Percentiles rank a stretch among this genome's conserved stretches.
Evolutionary conservation across 345 rosid species (phyloP).

Genomic region (Abelmoschus esculentus): DNA sequence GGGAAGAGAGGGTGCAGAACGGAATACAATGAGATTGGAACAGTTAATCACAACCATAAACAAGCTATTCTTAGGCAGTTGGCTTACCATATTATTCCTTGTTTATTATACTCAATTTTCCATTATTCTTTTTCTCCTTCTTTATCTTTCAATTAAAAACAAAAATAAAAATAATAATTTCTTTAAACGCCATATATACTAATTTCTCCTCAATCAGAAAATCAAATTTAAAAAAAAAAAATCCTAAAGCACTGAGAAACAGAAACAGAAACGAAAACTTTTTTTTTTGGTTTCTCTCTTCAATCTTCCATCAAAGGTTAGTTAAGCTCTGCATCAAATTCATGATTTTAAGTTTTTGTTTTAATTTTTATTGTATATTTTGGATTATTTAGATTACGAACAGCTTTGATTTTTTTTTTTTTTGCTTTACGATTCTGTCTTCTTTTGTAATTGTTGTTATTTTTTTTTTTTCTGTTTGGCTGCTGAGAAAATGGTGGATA

Average conservation of each 20-base stretch:
- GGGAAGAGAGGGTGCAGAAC: not conserved
- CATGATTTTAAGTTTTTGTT: not conserved
- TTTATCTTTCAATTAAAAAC: not conserved
- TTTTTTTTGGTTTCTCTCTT: not conserved
- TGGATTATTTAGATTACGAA: not conserved
- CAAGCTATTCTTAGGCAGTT: conserved; percentile 31
- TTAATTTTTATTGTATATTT: not conserved
- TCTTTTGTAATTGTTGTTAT: not conserved
- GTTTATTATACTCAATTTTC: conserved; percentile 9
- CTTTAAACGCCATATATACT: not conserved
- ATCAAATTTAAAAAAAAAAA: not conserved
- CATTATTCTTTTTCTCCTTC: not conserved
- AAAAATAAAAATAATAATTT: not conserved
- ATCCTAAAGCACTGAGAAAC: too few species aligned
- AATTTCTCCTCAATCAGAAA: not conserved
- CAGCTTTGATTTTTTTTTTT: not conserved
- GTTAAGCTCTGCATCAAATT: conserved; percentile 11
- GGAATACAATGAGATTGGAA: not conserved
- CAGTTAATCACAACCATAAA: conserved; percentile 26
- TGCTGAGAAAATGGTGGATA: conserved; percentile 33
- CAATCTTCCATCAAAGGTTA: conserved; percentile 12
- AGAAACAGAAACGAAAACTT: too few species aligned
- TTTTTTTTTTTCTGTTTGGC: conserved; percentile 28
- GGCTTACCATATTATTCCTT: conserved; percentile 14
- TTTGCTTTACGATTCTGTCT: conserved; percentile 1